phyloP scores from a whole-genome alignment of 2,329 filamentous ascomycete species.

The Fonsecaea monophora region DNA sequence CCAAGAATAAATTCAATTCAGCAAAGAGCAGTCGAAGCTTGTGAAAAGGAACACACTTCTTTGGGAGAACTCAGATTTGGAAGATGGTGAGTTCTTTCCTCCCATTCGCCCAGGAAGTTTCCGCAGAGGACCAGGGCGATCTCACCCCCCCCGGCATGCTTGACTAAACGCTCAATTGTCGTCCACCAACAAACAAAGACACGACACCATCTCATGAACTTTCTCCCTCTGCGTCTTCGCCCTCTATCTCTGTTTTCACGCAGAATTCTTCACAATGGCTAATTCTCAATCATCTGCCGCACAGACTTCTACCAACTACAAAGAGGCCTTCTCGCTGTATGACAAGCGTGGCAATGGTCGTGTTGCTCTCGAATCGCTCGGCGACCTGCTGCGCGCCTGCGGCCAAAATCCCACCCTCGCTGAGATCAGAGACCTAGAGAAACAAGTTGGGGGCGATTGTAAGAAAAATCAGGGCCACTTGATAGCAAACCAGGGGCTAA shows the following conservation, averaged over 20 bases:
- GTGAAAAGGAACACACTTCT: constrained; percentile 13
- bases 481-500: constrained; percentile 1
- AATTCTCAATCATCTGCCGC: constrained; percentile 38
- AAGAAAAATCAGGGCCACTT: constrained; percentile 49
- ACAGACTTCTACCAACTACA: constrained; percentile 93
- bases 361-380: constrained; percentile 82
- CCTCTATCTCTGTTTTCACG: background rate
- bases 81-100: constrained; percentile 35
- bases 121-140: constrained; percentile 1
- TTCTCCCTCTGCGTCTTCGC: constrained; percentile 11
- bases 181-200: constrained; percentile 7
- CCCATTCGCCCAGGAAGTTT: constrained; percentile 30
- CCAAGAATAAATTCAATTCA: background rate
- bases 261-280: constrained; percentile 29
- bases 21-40: background rate
- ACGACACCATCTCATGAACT: constrained; percentile 2
- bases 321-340: constrained; percentile 99
- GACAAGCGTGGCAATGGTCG: constrained; percentile 98
- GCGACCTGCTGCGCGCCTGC: constrained; percentile 93
- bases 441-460: constrained; percentile 90
- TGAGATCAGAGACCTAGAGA: constrained; percentile 92
- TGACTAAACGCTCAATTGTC: constrained; percentile 19
- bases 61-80: constrained; percentile 12
- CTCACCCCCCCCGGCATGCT: background rate
- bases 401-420: constrained; percentile 96